Base-by-base conservation (phyloP, 2,329 filamentous ascomycete species). In the Nemania sp. region DNA sequence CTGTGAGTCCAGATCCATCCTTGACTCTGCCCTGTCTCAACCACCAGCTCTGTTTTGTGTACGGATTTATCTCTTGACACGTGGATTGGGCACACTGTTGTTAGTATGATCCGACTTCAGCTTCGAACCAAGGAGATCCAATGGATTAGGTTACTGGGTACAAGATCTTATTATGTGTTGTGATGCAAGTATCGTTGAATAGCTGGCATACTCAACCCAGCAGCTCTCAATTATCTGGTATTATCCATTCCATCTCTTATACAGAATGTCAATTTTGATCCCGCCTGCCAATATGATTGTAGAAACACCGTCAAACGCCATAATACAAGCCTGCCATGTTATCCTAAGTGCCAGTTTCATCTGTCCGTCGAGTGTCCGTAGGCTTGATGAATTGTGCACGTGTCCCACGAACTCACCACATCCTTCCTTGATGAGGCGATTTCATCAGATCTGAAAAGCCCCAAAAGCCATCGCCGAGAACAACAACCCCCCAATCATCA, bases 401-500 rank as follows among this genome's bases (percentile, higher is more conserved):
- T 39, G 31, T 49, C 41, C 28, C 20, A 31, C n/a, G n/a, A n/a
- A n/a, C n/a, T n/a, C n/a, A n/a, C n/a, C n/a, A n/a, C n/a, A n/a
- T n/a, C n/a, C n/a, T n/a, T n/a, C n/a, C n/a, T n/a, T n/a, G 14
- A 5, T 19, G 4, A 5, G 14, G 33, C 14, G 14, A 19, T 15
- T 12, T 36, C 14, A 36, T 24, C 39, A 26, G 22, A 68, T 44
- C 34, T 64, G 64, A 42, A 68, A 61, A 24, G 64, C 64, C 6
- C 66, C 66, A 28, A 68, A 64, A 5, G 61, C 61, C 23, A 62
- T 64, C 17, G 71, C 71, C 4, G 71, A 72, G 52, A 75, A 63
- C 22, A 75, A 65, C 46, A 75, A 59, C 5, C 70, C 71, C 2
- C 71, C 71, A 3, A 74, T 63, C 2, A 68, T 66, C 11, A 73